Percentiles rank a stretch among this genome's conserved stretches.
phyloP scores from a whole-genome alignment of 352 stramenopile genomes.

The Phytophthora foliorum region DNA sequence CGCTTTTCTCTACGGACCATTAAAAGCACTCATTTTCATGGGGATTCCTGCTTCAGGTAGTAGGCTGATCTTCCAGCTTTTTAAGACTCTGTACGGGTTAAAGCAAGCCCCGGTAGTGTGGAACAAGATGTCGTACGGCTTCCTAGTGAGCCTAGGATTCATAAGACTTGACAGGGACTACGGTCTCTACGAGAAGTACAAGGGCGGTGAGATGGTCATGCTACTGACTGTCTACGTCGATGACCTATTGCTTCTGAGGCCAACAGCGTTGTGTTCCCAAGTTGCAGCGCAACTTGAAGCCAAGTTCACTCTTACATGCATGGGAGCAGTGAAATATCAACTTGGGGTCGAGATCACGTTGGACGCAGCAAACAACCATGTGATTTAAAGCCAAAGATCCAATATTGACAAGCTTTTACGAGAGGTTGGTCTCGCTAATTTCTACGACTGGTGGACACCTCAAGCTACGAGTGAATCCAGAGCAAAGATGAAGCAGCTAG shows the following conservation, averaged over 20 bases:
- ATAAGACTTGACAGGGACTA: too few relatives aligned
- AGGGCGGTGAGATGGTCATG: too few relatives aligned
- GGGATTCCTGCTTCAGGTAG: too few relatives aligned
- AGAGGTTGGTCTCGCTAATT: not conserved
- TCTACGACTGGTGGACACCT: not conserved
- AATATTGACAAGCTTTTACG: slow-evolving; percentile 10
- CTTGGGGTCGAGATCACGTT: not conserved
- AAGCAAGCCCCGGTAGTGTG: slow-evolving; percentile 14
- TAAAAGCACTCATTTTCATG: not conserved
- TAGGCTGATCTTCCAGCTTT: not conserved
- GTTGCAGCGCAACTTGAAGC: not conserved
- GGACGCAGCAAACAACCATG: not conserved
- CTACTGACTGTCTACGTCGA: slow-evolving; percentile 20
- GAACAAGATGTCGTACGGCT: slow-evolving; percentile 23
- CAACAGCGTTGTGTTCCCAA: not conserved
- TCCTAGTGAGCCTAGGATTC: too few relatives aligned
- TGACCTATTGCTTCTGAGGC: not conserved
- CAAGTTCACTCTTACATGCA: not conserved
- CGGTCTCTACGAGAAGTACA: slow-evolving; percentile 1
- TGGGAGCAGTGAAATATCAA: not conserved
- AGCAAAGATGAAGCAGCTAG: not conserved
- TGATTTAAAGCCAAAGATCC: slow-evolving; percentile 3
- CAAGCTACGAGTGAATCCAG: slow-evolving; percentile 1
- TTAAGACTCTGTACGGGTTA: not conserved
- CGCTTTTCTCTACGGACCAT: slow-evolving; percentile 3